Evolutionary conservation across 1,284 basidiomycete species (phyloP), one percentile per base, ranked within the genome.

Genomic region (Ustilago bromivora): DNA sequence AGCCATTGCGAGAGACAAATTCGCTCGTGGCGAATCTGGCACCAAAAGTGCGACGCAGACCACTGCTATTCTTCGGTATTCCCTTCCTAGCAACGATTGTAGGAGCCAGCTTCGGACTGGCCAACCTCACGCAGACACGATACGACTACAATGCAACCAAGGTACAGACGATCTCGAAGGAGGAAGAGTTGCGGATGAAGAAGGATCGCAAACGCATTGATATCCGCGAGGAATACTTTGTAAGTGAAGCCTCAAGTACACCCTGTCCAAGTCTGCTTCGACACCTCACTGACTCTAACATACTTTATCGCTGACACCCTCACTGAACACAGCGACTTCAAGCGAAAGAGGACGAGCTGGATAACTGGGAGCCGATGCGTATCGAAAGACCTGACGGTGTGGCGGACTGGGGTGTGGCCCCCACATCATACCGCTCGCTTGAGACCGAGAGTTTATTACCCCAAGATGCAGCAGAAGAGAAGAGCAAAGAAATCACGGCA

Each of bases 181-280:
- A 97, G 86, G 92, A 97, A 81, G 93, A 94, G 81, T 88, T 97
- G 52, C 90, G 92, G 4, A 89, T 98, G 87, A 90, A 91, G 77
- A 91, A 90, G 87, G 90, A 92, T 56, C 89, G 93, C 86, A 93
- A 93, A 88, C 92, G 91, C 88, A 91, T 98, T 68, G 95, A 98
- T 86, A 92, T 98, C 31, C 88, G 94, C 57, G 96, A 98, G 86
- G 96, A 98, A 86, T 98, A 98, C 87, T 98, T 92, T 85, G 81
- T 82, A 66, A 64, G 81, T 82, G 3, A 40, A 40, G 3, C 17
- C 55, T 28, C 23, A 28, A 28, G 3, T 55, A 4, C 5, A n/a
- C 17, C n/a, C n/a, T 49, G 23, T 28, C 23, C 23, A 28, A 28
- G 23, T 28, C 28, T 31, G 19, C 40, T 0, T 2, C 6, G 28